These are phyloP conservation scores for Actinomortierella wolfii DNA, from an alignment of 371 early-diverging fungal species.

Conservation along the genomic window DNA sequence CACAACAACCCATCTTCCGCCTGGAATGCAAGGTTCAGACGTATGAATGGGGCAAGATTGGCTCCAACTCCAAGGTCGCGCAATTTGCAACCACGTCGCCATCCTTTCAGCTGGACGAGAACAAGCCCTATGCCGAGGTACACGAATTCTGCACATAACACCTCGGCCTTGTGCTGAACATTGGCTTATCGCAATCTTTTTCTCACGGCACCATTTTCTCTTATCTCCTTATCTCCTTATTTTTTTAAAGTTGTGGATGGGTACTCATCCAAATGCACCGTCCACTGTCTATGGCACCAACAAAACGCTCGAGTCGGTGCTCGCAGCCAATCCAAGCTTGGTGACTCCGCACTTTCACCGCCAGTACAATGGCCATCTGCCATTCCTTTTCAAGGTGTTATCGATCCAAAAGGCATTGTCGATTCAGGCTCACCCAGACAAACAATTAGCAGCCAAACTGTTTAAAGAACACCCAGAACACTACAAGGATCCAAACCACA, in stretches of 20 bases:
- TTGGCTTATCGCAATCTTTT: background rate
- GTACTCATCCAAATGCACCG: constrained; percentile 95
- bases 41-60: constrained; percentile 97
- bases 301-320: constrained; percentile 58
- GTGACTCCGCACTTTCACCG: constrained; percentile 57
- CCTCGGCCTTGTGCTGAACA: background rate
- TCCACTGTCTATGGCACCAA: constrained; percentile 55
- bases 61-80: constrained; percentile 82
- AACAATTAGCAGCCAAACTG: constrained; percentile 77
- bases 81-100: constrained; percentile 70
- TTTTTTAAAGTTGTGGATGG: constrained; percentile 90
- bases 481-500: constrained; percentile 93
- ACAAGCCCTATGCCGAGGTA: constrained; percentile 92
- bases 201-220: constrained; percentile 7
- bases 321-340: constrained; percentile 52
- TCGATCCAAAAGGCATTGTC: constrained; percentile 94
- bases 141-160: no score
- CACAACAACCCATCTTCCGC: constrained; percentile 54
- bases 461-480: constrained; percentile 73
- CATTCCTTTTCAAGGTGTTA: constrained; percentile 96
- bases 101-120: constrained; percentile 55
- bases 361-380: constrained; percentile 80
- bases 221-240: background rate
- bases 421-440: constrained; percentile 98
- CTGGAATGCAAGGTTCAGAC: constrained; percentile 70